phyloP scores from a whole-genome alignment of 192 early-diverging fungal genomes.

The Chytriomyces sp. region DNA sequence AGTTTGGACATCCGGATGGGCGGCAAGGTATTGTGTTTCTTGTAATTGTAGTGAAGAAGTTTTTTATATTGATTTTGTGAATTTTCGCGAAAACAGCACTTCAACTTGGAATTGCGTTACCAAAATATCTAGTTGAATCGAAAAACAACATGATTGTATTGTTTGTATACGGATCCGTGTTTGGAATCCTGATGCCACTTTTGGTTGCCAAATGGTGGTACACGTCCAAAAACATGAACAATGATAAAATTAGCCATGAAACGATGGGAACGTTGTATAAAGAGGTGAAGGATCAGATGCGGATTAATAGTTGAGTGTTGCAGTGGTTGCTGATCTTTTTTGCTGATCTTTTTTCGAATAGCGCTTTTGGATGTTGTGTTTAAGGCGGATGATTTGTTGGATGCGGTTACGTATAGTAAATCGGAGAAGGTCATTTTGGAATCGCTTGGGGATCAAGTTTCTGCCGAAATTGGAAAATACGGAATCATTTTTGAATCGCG shows the following conservation, averaged over 20 bases:
- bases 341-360: background rate
- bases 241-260: constrained; percentile 84
- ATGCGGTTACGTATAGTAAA: constrained; percentile 22
- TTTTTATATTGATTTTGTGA: constrained; percentile 12
- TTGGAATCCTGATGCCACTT: constrained; percentile 87
- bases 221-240: constrained; percentile 83
- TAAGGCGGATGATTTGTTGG: constrained; percentile 29
- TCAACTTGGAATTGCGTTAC: constrained; percentile 92
- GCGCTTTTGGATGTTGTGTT: constrained; percentile 28
- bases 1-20: constrained; percentile 97
- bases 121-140: constrained; percentile 85
- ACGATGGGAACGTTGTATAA: constrained; percentile 94
- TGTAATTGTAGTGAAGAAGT: constrained; percentile 13
- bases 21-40: constrained; percentile 65
- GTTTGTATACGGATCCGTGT: constrained; percentile 81
- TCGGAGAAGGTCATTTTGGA: constrained; percentile 8
- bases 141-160: constrained; percentile 75
- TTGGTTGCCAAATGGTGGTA: constrained; percentile 96
- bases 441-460: constrained; percentile 4
- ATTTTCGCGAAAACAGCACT: constrained; percentile 60
- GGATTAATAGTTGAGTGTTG: constrained; percentile 39
- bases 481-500: constrained; percentile 23
- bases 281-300: constrained; percentile 75
- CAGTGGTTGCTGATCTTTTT: background rate
- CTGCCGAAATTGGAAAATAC: constrained; percentile 22